phyloP scores from a whole-genome alignment of 306 rosid species.

The Glycine soja region DNA sequence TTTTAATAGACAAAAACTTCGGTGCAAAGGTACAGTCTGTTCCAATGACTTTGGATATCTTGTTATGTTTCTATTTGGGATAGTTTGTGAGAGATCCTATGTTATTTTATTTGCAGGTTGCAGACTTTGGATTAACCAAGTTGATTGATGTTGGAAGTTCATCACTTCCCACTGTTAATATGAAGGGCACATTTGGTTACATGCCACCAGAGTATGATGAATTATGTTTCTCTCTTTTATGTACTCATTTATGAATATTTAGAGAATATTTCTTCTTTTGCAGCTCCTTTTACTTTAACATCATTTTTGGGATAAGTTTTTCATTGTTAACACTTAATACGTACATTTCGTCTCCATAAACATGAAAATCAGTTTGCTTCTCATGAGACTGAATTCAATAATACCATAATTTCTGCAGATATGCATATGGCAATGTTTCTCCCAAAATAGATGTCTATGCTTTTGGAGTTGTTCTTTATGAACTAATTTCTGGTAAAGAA shows the following conservation, averaged over 20 bases:
- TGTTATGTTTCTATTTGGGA: background rate
- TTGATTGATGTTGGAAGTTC: conserved; percentile 77
- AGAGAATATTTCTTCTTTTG: background rate
- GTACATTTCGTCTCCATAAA: background rate
- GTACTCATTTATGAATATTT: background rate
- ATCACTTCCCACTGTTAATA: conserved; percentile 62
- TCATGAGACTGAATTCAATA: conserved; percentile 33
- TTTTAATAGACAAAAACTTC: conserved; percentile 75
- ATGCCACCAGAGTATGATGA: conserved; percentile 94
- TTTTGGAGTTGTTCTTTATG: conserved; percentile 90
- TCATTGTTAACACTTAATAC: background rate
- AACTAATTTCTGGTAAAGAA: conserved; percentile 89
- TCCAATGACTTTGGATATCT: conserved; percentile 10
- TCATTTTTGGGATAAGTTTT: background rate
- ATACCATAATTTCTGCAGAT: conserved; percentile 57
- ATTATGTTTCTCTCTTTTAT: background rate
- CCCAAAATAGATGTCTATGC: conserved; percentile 89
- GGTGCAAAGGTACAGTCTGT: conserved; percentile 71
- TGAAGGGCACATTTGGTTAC: conserved; percentile 94
- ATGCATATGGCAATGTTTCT: conserved; percentile 82
- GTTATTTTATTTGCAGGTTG: conserved; percentile 65
- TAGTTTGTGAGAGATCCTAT: background rate
- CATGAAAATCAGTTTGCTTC: background rate
- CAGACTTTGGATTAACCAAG: conserved; percentile 90
- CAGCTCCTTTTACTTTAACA: conserved; percentile 9